Base-by-base conservation (phyloP, 2,329 filamentous ascomycete genomes). In the Nothopassalora personata region DNA sequence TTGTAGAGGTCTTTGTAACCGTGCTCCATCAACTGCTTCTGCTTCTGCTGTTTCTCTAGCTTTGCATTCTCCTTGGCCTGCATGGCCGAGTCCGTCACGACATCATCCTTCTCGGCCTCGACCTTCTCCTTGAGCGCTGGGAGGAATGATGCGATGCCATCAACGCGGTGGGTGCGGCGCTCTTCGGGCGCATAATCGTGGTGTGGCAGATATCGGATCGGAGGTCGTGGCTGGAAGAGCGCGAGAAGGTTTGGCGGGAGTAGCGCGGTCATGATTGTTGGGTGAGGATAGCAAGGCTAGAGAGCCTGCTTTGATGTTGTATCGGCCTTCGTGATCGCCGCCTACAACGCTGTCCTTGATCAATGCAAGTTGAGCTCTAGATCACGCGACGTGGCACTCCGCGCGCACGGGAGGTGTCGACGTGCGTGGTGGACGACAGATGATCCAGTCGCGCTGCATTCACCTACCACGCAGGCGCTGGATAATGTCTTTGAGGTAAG, bases 211-310 rank as follows among this genome's bases (percentile, higher is more conserved):
- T 90, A 97, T 76, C 91, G 89, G 73, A 97, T 80, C 60, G 93
- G 89, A 68, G 94, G 94, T 60, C 94, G 90, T 73, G 94, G 90
- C 77, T 93, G 90, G 79, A 99, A 99, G 67, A 97, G 90, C 76
- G 90, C 89, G 69, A 97, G 83, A 60, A 97, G 84, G 73, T 96
- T 93, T 57, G 89, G 90, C 59, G 94, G 93, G 19, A 99, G 88
- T 77, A 95, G 94, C 82, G 97, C 93, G 53, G 94, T 97, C 94
- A 97, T 99, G 63, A 68, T 79, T 69, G 54, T 49, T 39, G 39
- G 13, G 43, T 30, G 47, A 19, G 23, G 34, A 23, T 18, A 54
- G 55, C 15, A 27, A 54, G 54, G 50, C 54, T 54, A 57, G 39
- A 28, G 10, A 51, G 54, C 54, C 50, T 28, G 53, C 54, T 46